Evolutionary conservation across 371 early-diverging fungal species (phyloP).

Genomic region (Cokeromyces recurvatus): DNA sequence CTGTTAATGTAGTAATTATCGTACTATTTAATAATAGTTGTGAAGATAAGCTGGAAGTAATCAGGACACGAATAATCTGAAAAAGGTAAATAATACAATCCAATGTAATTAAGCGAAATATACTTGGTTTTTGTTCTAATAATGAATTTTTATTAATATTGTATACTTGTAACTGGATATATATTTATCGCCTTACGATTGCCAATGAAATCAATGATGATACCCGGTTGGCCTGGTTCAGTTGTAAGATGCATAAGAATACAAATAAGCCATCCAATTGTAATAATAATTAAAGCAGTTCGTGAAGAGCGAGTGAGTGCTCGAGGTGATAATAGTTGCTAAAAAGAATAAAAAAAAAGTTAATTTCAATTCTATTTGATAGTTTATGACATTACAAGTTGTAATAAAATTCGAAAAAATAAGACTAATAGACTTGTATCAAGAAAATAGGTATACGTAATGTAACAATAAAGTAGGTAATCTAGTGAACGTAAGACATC

Average conservation of each 20-base stretch:
- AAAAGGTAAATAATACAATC: constrained; percentile 31
- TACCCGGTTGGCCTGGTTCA: constrained; percentile 37
- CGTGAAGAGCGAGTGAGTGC: constrained; percentile 26
- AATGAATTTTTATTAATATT: too few relatives aligned
- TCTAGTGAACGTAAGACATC: constrained; percentile 41
- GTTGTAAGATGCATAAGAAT: constrained; percentile 28
- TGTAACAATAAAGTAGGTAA: constrained; percentile 35
- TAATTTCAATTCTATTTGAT: too few relatives aligned
- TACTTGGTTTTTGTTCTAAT: constrained; percentile 27
- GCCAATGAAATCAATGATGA: constrained; percentile 45
- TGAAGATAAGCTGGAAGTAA: constrained; percentile 34
- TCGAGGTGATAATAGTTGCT: constrained; percentile 32
- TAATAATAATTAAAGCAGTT: constrained; percentile 28
- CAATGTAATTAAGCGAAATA: constrained; percentile 20
- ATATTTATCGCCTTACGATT: constrained; percentile 33
- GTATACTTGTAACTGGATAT: too few relatives aligned
- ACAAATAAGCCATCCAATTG: constrained; percentile 24
- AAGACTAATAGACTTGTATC: constrained; percentile 37
- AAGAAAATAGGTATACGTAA: constrained; percentile 38
- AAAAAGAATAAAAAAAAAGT: too few relatives aligned
- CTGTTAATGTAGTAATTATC: constrained; percentile 18
- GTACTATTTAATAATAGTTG: constrained; percentile 24
- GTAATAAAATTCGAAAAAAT: constrained; percentile 29
- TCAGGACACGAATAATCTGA: constrained; percentile 34
- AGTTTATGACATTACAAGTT: constrained; percentile 30